Base-by-base conservation (phyloP, 1,139 yeast genomes). In the Taiozyma onychis region DNA sequence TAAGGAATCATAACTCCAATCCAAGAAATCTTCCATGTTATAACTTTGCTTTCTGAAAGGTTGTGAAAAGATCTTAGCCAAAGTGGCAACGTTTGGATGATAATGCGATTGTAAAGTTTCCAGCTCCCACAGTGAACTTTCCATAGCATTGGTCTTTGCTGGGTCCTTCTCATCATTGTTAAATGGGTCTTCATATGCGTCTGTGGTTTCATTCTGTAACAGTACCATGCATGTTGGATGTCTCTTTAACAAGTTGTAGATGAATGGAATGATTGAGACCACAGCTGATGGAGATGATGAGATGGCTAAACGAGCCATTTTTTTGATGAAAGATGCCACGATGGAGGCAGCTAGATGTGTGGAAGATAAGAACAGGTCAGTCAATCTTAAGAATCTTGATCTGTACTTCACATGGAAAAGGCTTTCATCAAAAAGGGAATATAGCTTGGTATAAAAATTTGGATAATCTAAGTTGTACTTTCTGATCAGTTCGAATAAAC, bases 201-300 rank as follows among this genome's bases (percentile, higher is more conserved):
- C 66, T 2, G 65, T 67, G 8, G 60, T 59, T 16, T 70, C 62
- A 8, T 70, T 66, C 63, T 93, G 99, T 44, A 93, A 75, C 79
- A 93, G 74, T 26, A 85, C 74, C 97, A 91, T 91, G 73, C 97
- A 90, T 5, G 93, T 80, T 41, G 98, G 97, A 68, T 93, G 97
- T 60, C 88, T 81, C 65, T 89, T 91, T 58, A 95, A 70, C 57
- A 90, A 76, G 67, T 93, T 93, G 70, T 93, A 93, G 24, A 90
- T 77, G 66, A 93, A 88, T n/a, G 99, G 99, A 32, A 93, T 77
- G 30, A 88, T 77, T 10, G 89, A 81, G 27, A 93, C 95, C 44
- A 88, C 82, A 2, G 97, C 97, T 1, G 96, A 80, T 2, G 98
- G 96, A 43, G 96, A 88, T 1, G 96, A 84, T n/a, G 80, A 75